Percentiles rank a stretch among this genome's conserved stretches.
These are phyloP conservation scores for Triticum aestivum DNA, from an alignment of 176 grass and related monocot species.

Conservation along the genomic window IWGSC_CS_RefSeq_v2.1 NC_057807.1:297150044-297150543, in stretches of 20 bases:
- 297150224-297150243: not conserved
- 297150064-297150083: not conserved
- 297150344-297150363: not conserved
- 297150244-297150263: not conserved
- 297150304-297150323: not conserved
- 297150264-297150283: not conserved
- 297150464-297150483: constrained; percentile 94
- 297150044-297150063: not conserved
- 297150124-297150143: not conserved
- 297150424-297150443: constrained; percentile 93
- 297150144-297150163: not conserved
- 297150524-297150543: constrained; percentile 75
- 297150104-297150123: not conserved
- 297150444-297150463: constrained; percentile 73
- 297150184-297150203: not conserved
- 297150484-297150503: constrained; percentile 83
- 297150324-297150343: not conserved
- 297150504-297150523: constrained; percentile 90
- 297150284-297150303: not conserved
- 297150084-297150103: not conserved
- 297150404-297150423: constrained; percentile 81
- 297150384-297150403: constrained; percentile 53
- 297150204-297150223: not conserved
- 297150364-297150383: not conserved
- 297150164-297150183: not conserved